Evolutionary conservation across 208 protist genomes (phyloP), one percentile per base, ranked within the genome.

Genomic region (Trypanosoma mega): DNA sequence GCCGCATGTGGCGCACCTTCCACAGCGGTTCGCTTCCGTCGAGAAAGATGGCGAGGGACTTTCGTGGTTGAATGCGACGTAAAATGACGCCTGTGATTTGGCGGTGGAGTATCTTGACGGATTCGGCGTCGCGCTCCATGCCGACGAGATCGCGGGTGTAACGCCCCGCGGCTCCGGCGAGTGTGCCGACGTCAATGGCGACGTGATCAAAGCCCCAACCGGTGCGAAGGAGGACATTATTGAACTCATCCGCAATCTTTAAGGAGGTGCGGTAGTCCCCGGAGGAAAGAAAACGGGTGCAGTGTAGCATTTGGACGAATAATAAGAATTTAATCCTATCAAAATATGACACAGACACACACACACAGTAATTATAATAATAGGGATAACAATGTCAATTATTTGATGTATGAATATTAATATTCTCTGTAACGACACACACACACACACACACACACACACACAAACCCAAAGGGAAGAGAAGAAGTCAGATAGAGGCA

Each of bases 1-100:
- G 68, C 39, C 86, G 79, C 43, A 68, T 78, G 27, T 77, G 71
- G 39, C 82, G 76, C 4, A 87, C 53, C 62, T 77, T 76, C 86
- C 86, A 93, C 18, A 93, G 82, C 36, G 82, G 82, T 37, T 76
- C 78, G 33, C 61, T 76, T 33, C 86, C 86, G 51, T 90, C 82
- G 53, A 90, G 43, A 34, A 88, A 72, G 37, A 92, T 69, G 12
- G 80, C 75, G 24, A 92, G 71, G 24, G 65, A 78, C 60, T 92
- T 87, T 31, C 72, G 67, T 23, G 77, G 67, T n/a, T 77, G 66
- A 18, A 88, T 63, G 31, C 85, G 71, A 7, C 78, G 77, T 48
- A 88, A 65, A 46, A 88, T 59, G 12, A 73, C 58, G 34, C 65
- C 63, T 43, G 74, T 73, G 21, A 91, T 63, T 68, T 86, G 79